Percentiles rank a stretch among this genome's conserved stretches.
phyloP scores from a whole-genome alignment of 2,329 filamentous ascomycete genomes.

The Colletotrichum sp. region DNA sequence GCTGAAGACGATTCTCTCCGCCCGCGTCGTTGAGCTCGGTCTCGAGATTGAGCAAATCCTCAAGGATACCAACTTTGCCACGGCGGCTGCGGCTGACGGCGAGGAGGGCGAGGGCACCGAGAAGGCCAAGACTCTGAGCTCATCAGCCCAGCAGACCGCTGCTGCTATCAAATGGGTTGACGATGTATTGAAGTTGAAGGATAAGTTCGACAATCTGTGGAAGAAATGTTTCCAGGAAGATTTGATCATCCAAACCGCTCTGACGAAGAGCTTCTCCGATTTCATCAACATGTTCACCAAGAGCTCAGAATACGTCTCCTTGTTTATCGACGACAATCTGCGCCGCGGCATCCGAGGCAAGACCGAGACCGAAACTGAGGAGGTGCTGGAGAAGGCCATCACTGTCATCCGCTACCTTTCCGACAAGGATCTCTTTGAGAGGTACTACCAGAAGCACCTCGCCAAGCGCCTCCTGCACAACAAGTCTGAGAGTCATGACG shows the following conservation, averaged over 20 bases:
- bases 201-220: constrained; percentile 87
- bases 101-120: constrained; percentile 56
- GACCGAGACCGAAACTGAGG: constrained; percentile 85
- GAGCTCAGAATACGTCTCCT: constrained; percentile 89
- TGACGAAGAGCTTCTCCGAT: constrained; percentile 87
- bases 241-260: constrained; percentile 76
- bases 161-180: constrained; percentile 96
- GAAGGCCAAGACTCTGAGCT: constrained; percentile 43
- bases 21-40: constrained; percentile 80
- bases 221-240: constrained; percentile 75
- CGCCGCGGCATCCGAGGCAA: constrained; percentile 94
- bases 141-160: constrained; percentile 77
- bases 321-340: constrained; percentile 96
- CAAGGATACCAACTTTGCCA: constrained; percentile 59
- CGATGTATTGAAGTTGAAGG: constrained; percentile 83
- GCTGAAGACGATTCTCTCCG: constrained; percentile 73
- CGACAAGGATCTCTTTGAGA: constrained; percentile 94
- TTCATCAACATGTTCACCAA: constrained; percentile 92
- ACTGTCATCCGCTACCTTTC: constrained; percentile 84
- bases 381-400: constrained; percentile 87
- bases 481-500: constrained; percentile 88
- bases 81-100: constrained; percentile 40
- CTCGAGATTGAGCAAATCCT: constrained; percentile 78
- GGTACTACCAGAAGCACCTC: constrained; percentile 97
- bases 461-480: constrained; percentile 86